A percentile compares a stretch with the other conserved stretches of the same genome.
These are phyloP conservation scores for Pseudevernia furfuracea DNA, from an alignment of 495 filamentous ascomycete genomes.

Conservation along the genomic window DNA sequence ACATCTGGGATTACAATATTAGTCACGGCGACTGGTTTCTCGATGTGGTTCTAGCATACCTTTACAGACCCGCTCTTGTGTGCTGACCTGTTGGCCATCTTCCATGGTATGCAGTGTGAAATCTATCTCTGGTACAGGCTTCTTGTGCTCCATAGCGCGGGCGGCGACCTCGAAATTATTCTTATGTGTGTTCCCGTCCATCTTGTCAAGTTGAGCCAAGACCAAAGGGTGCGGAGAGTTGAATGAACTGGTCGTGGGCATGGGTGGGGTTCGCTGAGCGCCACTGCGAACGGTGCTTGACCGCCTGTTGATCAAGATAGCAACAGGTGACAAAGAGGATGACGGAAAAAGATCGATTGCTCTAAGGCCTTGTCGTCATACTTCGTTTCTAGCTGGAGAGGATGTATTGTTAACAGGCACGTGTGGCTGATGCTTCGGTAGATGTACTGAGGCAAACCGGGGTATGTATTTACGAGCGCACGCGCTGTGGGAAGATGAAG, in stretches of 20 bases:
- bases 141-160: constrained; percentile 84
- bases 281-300: constrained; percentile 14
- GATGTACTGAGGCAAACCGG: constrained; percentile 5
- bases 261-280: constrained; percentile 1
- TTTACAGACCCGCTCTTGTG: constrained; percentile 92
- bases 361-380: constrained; percentile 4
- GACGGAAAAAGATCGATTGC: not conserved
- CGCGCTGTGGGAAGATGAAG: constrained; percentile 12
- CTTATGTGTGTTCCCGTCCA: constrained; percentile 17
- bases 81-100: constrained; percentile 90
- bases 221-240: not conserved
- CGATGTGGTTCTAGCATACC: constrained; percentile 46
- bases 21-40: constrained; percentile 18
- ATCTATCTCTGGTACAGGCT: constrained; percentile 92
- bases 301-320: not conserved
- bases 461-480: constrained; percentile 5
- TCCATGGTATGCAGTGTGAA: constrained; percentile 98
- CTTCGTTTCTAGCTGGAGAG: not conserved
- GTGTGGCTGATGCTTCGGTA: constrained; percentile 2
- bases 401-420: not conserved
- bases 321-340: constrained; percentile 2
- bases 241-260: not conserved
- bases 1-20: constrained; percentile 54
- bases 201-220: not conserved
- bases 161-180: constrained; percentile 32